These are phyloP conservation scores for Phoma sp. DNA, from an alignment of 2,329 filamentous ascomycete species.

Conservation along the genomic window DNA sequence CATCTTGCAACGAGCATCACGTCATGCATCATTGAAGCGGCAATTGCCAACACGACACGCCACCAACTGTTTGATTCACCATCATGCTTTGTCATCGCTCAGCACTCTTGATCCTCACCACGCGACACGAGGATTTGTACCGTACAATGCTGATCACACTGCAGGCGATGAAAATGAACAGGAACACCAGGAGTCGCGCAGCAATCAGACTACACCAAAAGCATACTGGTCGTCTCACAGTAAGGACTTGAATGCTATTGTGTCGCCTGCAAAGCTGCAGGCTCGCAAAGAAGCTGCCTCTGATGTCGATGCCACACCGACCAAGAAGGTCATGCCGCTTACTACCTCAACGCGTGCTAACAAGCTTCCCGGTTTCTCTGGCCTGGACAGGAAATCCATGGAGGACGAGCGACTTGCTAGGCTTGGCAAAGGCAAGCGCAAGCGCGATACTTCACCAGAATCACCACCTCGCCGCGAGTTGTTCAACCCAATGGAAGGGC, in stretches of 20 bases:
- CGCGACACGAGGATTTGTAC: background rate
- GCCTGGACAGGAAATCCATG: constrained; percentile 20
- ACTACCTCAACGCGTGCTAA: constrained; percentile 3
- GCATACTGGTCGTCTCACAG: constrained; percentile 29
- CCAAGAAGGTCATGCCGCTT: constrained; percentile 12
- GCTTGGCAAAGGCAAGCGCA: constrained; percentile 18
- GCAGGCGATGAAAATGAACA: constrained; percentile 40
- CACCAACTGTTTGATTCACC: background rate
- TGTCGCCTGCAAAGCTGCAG: constrained; percentile 16
- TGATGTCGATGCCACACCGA: constrained; percentile 9
- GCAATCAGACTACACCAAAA: constrained; percentile 21
- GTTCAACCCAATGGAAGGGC: constrained; percentile 64
- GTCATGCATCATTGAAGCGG: constrained; percentile 1
- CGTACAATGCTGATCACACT: constrained; percentile 8
- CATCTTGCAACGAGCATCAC: background rate
- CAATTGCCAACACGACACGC: background rate
- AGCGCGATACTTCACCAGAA: constrained; percentile 16
- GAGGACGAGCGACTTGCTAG: constrained; percentile 21
- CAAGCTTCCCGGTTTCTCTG: constrained; percentile 8
- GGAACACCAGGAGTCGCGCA: constrained; percentile 26
- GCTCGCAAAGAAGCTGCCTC: background rate
- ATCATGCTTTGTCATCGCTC: background rate
- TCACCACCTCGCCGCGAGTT: constrained; percentile 19
- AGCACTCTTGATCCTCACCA: background rate
- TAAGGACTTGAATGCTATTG: constrained; percentile 34